Evolutionary conservation across 2,329 filamentous ascomycete genomes (phyloP).

Genomic region (Pseudogymnoascus sp.): DNA sequence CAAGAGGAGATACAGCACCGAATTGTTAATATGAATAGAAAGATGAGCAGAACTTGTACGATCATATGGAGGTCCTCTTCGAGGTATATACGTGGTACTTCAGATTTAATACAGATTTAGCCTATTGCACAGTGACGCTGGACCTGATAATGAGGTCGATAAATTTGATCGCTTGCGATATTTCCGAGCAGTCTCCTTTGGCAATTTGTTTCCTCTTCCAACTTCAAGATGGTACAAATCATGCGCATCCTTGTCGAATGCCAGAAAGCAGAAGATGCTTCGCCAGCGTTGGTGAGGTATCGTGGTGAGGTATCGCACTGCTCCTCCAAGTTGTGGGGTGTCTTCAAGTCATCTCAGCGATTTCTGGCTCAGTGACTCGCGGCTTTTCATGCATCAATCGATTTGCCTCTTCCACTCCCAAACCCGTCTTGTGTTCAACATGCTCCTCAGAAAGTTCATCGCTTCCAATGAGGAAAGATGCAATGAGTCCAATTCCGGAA

Average conservation of each 20-base stretch:
- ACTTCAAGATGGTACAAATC: conserved; percentile 4
- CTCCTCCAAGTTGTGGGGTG: background rate
- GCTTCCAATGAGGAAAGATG: conserved; percentile 34
- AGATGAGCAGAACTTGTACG: conserved; percentile 11
- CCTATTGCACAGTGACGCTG: conserved; percentile 1
- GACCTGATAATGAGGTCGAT: conserved; percentile 10
- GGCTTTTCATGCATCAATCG: conserved; percentile 10
- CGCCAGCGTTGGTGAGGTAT: conserved; percentile 6
- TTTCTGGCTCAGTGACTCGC: conserved; percentile 8
- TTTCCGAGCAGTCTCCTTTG: conserved; percentile 9
- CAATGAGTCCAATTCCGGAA: conserved; percentile 25
- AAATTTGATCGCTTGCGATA: conserved; percentile 10
- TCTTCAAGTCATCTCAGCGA: conserved; percentile 9
- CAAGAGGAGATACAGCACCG: conserved; percentile 9
- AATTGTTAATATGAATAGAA: conserved; percentile 10
- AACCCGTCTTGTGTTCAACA: conserved; percentile 40
- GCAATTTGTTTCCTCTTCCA: conserved; percentile 9
- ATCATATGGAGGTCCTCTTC: background rate
- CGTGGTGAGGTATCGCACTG: background rate
- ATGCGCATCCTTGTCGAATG: background rate
- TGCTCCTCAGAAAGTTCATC: conserved; percentile 36
- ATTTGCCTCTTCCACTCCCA: conserved; percentile 16
- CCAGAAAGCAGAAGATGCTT: conserved; percentile 1
- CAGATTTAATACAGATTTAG: conserved; percentile 6
- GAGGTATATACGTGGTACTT: conserved; percentile 6